Percentiles rank a stretch among this genome's conserved stretches.
These are phyloP conservation scores for Rhizoctonia solani DNA, from an alignment of 1,284 basidiomycete genomes.

Conservation along the genomic window DNA sequence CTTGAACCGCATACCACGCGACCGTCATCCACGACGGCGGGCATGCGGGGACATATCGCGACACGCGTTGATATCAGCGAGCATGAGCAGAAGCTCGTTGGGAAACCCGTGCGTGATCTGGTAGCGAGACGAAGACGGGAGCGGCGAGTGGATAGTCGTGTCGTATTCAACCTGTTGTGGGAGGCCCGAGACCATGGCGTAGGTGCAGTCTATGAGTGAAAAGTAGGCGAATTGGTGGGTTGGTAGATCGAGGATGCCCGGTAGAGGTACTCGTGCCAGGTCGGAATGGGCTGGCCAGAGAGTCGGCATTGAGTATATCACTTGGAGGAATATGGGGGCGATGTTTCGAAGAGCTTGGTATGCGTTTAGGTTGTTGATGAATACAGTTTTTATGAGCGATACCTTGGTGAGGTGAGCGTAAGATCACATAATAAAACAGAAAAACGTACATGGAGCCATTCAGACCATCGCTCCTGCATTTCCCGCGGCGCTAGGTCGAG, in stretches of 20 bases:
- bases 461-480: too few relatives aligned
- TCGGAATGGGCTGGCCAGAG: background rate
- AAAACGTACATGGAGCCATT: too few relatives aligned
- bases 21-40: background rate
- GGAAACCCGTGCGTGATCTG: conserved; percentile 1
- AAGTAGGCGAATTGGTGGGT: background rate
- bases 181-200: background rate
- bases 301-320: background rate
- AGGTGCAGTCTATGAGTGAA: background rate
- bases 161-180: conserved; percentile 16
- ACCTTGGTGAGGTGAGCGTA: too few relatives aligned
- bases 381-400: too few relatives aligned
- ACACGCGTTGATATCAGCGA: conserved; percentile 11
- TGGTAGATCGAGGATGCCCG: background rate
- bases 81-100: background rate
- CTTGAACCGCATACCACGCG: conserved; percentile 13
- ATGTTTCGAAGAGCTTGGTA: background rate
- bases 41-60: background rate
- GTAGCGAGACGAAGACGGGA: background rate
- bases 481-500: too few relatives aligned
- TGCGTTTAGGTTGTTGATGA: too few relatives aligned
- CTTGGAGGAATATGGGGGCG: conserved; percentile 8
- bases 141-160: background rate
- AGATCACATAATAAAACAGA: too few relatives aligned
- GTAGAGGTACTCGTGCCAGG: background rate